These are phyloP conservation scores for Candida tetrigidarum DNA, from an alignment of 1,139 yeast genomes.

Conservation along the genomic window DNA sequence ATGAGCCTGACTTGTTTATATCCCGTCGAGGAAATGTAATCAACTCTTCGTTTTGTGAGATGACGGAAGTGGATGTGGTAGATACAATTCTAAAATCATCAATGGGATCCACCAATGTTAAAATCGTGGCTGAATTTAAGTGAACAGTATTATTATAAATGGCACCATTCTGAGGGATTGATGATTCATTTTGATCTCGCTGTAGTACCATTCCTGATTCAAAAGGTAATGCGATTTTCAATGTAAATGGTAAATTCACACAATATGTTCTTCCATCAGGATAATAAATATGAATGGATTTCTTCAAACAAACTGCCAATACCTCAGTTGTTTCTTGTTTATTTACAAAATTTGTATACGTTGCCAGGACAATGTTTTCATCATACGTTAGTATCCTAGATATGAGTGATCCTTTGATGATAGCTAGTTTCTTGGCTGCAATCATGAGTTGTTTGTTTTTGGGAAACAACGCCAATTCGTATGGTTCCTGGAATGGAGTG, in stretches of 20 bases:
- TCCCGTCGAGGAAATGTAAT: slow-evolving; percentile 51
- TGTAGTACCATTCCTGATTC: slow-evolving; percentile 70
- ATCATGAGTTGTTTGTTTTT: slow-evolving; percentile 34
- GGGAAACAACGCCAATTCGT: slow-evolving; percentile 27
- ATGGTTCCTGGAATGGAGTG: slow-evolving; percentile 17
- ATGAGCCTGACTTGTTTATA: slow-evolving; percentile 34
- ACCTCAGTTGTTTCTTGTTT: slow-evolving; percentile 11
- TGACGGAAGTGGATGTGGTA: slow-evolving; percentile 71
- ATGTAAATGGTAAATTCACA: slow-evolving; percentile 65
- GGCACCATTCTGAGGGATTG: slow-evolving; percentile 14
- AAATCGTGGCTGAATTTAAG: slow-evolving; percentile 46
- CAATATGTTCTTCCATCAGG: slow-evolving; percentile 59
- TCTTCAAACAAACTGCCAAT: slow-evolving; percentile 54
- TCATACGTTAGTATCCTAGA: slow-evolving; percentile 54
- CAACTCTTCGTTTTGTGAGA: slow-evolving; percentile 61
- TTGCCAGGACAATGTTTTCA: slow-evolving; percentile 51
- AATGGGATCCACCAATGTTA: slow-evolving; percentile 70
- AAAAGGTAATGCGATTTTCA: slow-evolving; percentile 59
- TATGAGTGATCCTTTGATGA: slow-evolving; percentile 18
- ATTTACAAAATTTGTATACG: slow-evolving; percentile 45
- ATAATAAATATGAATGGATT: slow-evolving; percentile 59
- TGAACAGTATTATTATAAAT: slow-evolving; percentile 23
- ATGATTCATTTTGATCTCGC: slow-evolving; percentile 18
- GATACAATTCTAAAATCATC: slow-evolving; percentile 69
- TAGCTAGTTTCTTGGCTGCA: slow-evolving; percentile 24